Conservation (phyloP, 1,284 basidiomycete genomes). For the Trichosporon asahii region DNA sequence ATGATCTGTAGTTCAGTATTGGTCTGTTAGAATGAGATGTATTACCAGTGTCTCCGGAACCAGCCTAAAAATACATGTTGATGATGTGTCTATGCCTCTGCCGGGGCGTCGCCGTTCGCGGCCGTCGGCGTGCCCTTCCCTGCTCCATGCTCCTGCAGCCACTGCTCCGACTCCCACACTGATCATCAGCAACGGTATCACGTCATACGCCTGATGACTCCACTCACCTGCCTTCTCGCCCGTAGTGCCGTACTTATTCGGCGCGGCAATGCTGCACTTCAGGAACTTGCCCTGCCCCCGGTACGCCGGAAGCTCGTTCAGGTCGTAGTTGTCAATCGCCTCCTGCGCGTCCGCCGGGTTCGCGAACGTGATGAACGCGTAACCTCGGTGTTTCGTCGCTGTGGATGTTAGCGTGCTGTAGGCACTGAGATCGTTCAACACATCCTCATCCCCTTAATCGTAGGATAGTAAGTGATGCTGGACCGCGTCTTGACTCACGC, state of each 20-base stretch:
- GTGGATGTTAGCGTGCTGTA: conserved; percentile 7
- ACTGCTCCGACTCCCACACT: conserved; percentile 52
- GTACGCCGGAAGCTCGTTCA: conserved; percentile 50
- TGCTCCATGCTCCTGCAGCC: conserved; percentile 45
- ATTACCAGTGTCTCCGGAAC: background rate
- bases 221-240: conserved; percentile 47
- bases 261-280: conserved; percentile 48
- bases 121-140: conserved; percentile 12
- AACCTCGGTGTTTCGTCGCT: conserved; percentile 45
- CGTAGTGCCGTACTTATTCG: conserved; percentile 42
- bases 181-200: conserved; percentile 12
- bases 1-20: background rate
- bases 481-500: conserved; percentile 40
- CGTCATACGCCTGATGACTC: no score
- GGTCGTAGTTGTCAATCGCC: conserved; percentile 52
- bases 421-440: no score
- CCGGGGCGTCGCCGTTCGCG: conserved; percentile 25
- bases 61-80: conserved; percentile 1
- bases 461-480: no score
- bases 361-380: conserved; percentile 51
- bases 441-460: no score
- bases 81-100: background rate
- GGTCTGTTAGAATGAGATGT: background rate
- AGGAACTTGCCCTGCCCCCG: conserved; percentile 46
- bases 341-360: conserved; percentile 49